These are phyloP conservation scores for Smittium culicis DNA, from an alignment of 371 early-diverging fungal species.

Conservation along the genomic window DNA sequence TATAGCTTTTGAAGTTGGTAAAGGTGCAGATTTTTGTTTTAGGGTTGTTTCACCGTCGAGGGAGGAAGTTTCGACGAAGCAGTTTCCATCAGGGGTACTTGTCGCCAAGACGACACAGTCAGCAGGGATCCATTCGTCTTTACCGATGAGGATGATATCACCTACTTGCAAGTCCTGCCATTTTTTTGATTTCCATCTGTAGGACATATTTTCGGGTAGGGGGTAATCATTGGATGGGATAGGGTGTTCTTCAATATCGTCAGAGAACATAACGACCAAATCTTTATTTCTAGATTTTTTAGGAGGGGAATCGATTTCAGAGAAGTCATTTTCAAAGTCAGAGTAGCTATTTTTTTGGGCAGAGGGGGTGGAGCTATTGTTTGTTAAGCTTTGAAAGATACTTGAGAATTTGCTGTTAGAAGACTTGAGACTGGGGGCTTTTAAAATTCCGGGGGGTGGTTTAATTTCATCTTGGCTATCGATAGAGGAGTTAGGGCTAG, in stretches of 20 bases:
- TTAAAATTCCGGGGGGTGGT: neutral
- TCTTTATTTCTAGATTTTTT: neutral
- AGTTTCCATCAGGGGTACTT: constrained; percentile 69
- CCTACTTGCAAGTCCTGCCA: constrained; percentile 87
- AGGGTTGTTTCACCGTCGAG: constrained; percentile 88
- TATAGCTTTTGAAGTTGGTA: constrained; percentile 21
- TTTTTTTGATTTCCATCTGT: constrained; percentile 31
- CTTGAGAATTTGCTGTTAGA: neutral
- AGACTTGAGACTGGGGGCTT: neutral
- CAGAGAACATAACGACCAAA: constrained; percentile 6
- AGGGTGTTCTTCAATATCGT: neutral
- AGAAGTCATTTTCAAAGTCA: neutral
- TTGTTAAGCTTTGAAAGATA: neutral
- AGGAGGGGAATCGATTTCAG: neutral
- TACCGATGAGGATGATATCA: constrained; percentile 68
- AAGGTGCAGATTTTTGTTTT: constrained; percentile 52
- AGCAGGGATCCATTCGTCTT: constrained; percentile 89
- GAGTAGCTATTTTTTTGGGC: neutral
- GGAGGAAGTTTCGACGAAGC: constrained; percentile 92
- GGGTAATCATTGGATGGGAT: too few species aligned
- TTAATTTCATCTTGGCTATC: neutral
- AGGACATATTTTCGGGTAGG: constrained; percentile 25
- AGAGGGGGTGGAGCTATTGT: neutral
- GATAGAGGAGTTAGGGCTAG: neutral
- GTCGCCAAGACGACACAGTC: constrained; percentile 79